These are phyloP conservation scores for Sclerotinia sclerotiorum DNA, from an alignment of 2,329 filamentous ascomycete species.

Conservation along the genomic window DNA sequence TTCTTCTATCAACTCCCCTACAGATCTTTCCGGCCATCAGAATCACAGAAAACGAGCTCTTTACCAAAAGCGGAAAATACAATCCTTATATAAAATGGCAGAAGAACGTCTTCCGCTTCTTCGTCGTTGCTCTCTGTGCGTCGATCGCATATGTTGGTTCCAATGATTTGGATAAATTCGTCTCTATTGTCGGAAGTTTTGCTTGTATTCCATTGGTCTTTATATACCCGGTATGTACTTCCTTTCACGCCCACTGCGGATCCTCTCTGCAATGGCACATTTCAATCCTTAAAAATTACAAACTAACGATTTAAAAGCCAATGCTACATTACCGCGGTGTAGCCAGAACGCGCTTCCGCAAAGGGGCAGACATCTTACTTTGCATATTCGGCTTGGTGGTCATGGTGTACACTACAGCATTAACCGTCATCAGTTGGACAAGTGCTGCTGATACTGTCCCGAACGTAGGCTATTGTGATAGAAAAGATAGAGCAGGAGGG, in stretches of 20 bases:
- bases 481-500: conserved; percentile 27
- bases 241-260: neutral
- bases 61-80: conserved; percentile 93
- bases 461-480: conserved; percentile 64
- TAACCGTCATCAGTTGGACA: conserved; percentile 88
- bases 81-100: conserved; percentile 99
- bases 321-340: conserved; percentile 85
- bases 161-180: conserved; percentile 94
- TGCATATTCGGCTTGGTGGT: conserved; percentile 80
- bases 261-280: neutral
- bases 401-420: conserved; percentile 86
- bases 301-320: conserved; percentile 55
- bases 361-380: conserved; percentile 69
- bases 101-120: conserved; percentile 96
- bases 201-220: conserved; percentile 96
- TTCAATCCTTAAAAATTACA: neutral
- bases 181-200: conserved; percentile 93
- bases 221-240: conserved; percentile 83
- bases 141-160: conserved; percentile 89
- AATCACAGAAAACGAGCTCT: conserved; percentile 92
- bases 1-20: conserved; percentile 88
- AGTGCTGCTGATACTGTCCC: conserved; percentile 51
- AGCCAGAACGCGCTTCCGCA: conserved; percentile 66
- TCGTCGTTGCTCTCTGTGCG: conserved; percentile 83
- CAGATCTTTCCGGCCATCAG: conserved; percentile 98